Conservation (phyloP, 78 protist species). For the Diacronema lutheri region DNA sequence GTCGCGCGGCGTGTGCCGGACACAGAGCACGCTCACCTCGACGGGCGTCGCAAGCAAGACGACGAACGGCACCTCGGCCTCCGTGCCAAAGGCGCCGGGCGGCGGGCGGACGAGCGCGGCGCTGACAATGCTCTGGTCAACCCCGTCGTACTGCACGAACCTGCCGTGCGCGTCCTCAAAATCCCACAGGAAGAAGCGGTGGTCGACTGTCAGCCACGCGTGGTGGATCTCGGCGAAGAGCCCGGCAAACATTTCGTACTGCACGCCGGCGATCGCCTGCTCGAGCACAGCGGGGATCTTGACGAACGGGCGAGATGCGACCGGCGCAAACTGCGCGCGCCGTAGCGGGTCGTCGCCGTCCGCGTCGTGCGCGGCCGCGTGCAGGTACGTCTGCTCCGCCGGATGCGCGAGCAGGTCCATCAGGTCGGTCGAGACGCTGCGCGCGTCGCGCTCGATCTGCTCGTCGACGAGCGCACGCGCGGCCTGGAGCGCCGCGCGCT, state of each 20-base stretch:
- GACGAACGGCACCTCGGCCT: background rate
- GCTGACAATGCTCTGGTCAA: conserved; percentile 22
- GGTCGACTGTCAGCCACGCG: conserved; percentile 51
- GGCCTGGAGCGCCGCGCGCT: too few species aligned
- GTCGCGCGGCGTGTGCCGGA: background rate
- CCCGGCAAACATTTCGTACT: conserved; percentile 32
- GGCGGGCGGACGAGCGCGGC: conserved; percentile 25
- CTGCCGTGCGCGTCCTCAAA: conserved; percentile 8
- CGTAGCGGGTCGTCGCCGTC: too few species aligned
- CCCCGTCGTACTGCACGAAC: background rate
- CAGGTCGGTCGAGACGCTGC: too few species aligned
- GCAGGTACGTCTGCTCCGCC: too few species aligned
- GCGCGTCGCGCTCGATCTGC: too few species aligned
- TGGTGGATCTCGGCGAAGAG: conserved; percentile 38
- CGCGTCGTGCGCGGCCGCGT: too few species aligned
- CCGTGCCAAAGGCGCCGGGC: conserved; percentile 22
- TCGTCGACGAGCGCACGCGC: too few species aligned
- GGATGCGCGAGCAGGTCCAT: too few species aligned
- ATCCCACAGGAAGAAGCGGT: conserved; percentile 28
- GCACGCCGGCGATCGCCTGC: background rate
- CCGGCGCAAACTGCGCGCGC: too few species aligned
- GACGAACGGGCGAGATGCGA: too few species aligned
- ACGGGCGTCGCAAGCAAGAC: conserved; percentile 33
- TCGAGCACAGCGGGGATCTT: too few species aligned
- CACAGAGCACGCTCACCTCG: conserved; percentile 22